Percentiles rank a stretch among this genome's conserved stretches.
Evolutionary conservation across 139 green algal genomes (phyloP).

Genomic region (Coelastrella sp.): DNA sequence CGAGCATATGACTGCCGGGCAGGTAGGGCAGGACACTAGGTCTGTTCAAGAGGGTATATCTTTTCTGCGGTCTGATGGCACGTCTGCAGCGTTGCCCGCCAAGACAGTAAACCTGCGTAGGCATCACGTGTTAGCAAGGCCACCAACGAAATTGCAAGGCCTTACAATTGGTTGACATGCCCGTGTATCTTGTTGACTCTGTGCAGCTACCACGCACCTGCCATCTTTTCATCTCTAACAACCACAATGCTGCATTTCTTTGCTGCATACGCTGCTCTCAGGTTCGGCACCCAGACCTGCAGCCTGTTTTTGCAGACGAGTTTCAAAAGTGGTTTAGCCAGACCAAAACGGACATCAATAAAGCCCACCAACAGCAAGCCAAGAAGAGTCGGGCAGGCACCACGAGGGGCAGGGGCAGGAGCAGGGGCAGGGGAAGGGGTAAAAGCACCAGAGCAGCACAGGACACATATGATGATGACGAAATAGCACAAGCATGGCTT

Average conservation of each 20-base stretch:
- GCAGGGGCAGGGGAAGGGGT: neutral
- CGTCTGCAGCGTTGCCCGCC: no score
- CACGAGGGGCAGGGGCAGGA: neutral
- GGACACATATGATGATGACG: neutral
- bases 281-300: neutral
- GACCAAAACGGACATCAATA: neutral
- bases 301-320: neutral
- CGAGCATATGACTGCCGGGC: conserved; percentile 11
- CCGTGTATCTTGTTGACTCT: no score
- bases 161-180: no score
- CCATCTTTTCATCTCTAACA: neutral
- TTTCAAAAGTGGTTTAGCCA: neutral
- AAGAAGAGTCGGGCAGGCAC: neutral
- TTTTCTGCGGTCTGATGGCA: no score
- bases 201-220: neutral
- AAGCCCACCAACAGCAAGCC: neutral
- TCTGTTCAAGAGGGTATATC: no score
- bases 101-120: no score
- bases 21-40: neutral
- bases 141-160: no score
- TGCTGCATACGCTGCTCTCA: neutral
- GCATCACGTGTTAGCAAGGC: no score
- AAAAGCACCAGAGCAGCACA: neutral
- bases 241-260: neutral
- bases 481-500: neutral